A percentile compares a stretch with the other conserved stretches of the same genome.
Conservation (phyloP, 805 yeast species). For the Starmerella khaoyaiensis region DNA sequence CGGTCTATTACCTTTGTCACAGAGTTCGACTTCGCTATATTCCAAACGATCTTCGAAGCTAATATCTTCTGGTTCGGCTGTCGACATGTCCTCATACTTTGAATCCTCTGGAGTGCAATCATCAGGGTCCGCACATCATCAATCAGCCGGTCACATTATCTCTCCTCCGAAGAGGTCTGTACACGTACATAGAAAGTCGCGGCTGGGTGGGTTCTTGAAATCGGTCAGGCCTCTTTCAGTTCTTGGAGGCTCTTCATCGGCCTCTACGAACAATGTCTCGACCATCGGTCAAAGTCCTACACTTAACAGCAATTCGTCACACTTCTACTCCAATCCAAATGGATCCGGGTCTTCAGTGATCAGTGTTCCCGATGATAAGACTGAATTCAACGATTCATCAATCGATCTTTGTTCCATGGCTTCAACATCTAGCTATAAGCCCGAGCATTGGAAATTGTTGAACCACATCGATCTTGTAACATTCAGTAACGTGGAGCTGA, state of each 20-base stretch:
- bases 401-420: conserved; percentile 3
- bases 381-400: conserved; percentile 4
- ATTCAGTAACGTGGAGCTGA: conserved; percentile 4
- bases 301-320: no score
- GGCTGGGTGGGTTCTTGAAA: conserved; percentile 30
- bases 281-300: not conserved
- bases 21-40: conserved; percentile 17
- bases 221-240: conserved; percentile 32
- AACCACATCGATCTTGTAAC: not conserved
- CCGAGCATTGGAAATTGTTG: conserved; percentile 5
- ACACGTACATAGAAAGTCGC: conserved; percentile 20
- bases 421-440: not conserved
- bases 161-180: not conserved
- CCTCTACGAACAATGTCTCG: not conserved
- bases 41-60: conserved; percentile 14
- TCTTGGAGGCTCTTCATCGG: conserved; percentile 10
- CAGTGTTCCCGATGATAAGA: conserved; percentile 4
- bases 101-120: not conserved
- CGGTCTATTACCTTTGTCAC: conserved; percentile 15
- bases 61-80: conserved; percentile 9
- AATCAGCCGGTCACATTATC: not conserved
- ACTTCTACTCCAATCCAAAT: conserved; percentile 2
- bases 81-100: conserved; percentile 7
- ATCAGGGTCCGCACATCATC: not conserved
- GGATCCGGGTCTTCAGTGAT: conserved; percentile 4